phyloP scores from a whole-genome alignment of 176 grass and related monocot species.

The Ampelocalamus luodianensis region DNA sequence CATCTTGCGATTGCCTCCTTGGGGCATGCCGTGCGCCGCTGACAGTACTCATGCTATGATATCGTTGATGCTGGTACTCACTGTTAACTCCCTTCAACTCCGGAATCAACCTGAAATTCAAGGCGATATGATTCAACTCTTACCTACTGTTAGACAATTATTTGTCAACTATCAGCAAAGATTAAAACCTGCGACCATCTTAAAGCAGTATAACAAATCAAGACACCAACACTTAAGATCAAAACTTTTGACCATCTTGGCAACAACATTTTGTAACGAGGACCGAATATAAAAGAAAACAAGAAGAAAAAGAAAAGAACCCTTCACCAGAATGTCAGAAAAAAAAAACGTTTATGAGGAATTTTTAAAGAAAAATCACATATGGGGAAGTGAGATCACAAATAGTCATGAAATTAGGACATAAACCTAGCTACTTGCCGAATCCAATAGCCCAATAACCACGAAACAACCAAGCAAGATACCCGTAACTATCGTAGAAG shows the following conservation, averaged over 20 bases:
- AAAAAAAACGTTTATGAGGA: background rate
- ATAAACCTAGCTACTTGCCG: background rate
- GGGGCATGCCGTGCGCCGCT: constrained; percentile 15
- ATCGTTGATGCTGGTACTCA: constrained; percentile 12
- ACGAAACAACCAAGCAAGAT: background rate
- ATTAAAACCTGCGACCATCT: too few species aligned
- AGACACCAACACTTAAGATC: background rate
- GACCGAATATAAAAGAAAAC: background rate
- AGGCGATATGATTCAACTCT: background rate
- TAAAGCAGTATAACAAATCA: too few species aligned
- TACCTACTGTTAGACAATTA: background rate
- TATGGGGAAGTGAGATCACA: background rate
- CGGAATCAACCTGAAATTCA: constrained; percentile 43
- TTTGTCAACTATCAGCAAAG: background rate
- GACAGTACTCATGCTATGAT: constrained; percentile 48
- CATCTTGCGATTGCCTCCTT: constrained; percentile 36
- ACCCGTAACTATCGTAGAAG: background rate
- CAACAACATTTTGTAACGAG: background rate
- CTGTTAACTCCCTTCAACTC: background rate
- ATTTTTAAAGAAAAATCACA: background rate
- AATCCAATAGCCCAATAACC: background rate
- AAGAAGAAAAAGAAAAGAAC: background rate
- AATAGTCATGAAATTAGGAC: background rate
- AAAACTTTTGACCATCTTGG: background rate
- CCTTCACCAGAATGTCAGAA: background rate